Base-by-base conservation (phyloP, 2,329 filamentous ascomycete genomes). In the Xylariaceae sp. region DNA sequence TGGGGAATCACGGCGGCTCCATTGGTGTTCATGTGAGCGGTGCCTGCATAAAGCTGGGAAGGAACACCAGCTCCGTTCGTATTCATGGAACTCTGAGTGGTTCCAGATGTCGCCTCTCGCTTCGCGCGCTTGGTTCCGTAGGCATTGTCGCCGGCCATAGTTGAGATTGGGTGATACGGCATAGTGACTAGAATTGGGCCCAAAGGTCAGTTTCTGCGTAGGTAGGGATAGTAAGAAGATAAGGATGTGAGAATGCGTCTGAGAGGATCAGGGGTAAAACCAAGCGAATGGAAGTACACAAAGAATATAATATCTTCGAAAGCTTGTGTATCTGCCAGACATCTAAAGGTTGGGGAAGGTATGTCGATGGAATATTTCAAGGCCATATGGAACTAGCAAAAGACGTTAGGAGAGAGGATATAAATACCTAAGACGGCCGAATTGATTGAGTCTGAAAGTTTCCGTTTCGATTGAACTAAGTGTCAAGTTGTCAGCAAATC, bases 81-180 rank as follows among this genome's bases (percentile, higher is more conserved):
- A 53, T 65, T 58, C 56, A 64, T 64, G 52, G 63, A 51, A 35
- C 55, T 66, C 59, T 70, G 67, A 47, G 61, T 50, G 45, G 63
- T 37, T 55, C 67, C 65, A 63, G 60, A 57, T 56, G 62, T 49
- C 58, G 61, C 51, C 59, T 65, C 57, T 58, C 68, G 57, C 55
- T 66, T 68, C 57, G 64, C 59, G 54, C 64, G 57, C 55, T 66
- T 68, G 57, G 64, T 58, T 55, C 64, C 44, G 61, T 64, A 59
- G 65, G 63, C 58, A 64, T 65, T 67, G 52, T 72, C 67, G 50
- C 57, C 17, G 41, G 59, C 15, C 66, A 68, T 66, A 55, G 51
- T 66, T 49, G 57, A 66, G 56, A 51, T 64, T 58, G 64, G 54
- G 52, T 62, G 59, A 60, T 65, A 68, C 62, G 61, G 48, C 64